phyloP scores from a whole-genome alignment of 2,329 filamentous ascomycete genomes.

The Trichoderma gracile region DNA sequence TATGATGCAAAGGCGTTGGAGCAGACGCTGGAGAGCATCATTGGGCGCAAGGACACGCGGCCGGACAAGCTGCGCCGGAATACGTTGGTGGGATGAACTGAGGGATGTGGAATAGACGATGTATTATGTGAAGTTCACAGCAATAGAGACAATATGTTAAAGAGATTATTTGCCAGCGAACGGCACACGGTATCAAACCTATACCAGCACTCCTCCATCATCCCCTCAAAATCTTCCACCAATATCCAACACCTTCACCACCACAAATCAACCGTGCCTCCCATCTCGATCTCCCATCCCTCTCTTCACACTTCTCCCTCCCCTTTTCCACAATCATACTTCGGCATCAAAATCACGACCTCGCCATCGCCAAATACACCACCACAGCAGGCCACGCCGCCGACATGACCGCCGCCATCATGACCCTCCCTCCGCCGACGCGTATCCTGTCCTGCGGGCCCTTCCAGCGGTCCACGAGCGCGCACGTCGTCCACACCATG shows the following conservation, averaged over 20 bases:
- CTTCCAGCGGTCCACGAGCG: slow-evolving; percentile 47
- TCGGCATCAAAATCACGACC: slow-evolving; percentile 14
- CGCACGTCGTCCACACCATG: slow-evolving; percentile 46
- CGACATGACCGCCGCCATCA: slow-evolving; percentile 39
- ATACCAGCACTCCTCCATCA: neutral
- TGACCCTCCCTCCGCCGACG: slow-evolving; percentile 34
- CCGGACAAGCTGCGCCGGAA: slow-evolving; percentile 47
- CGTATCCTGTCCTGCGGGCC: slow-evolving; percentile 41
- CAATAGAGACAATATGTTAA: neutral
- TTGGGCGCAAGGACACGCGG: slow-evolving; percentile 57
- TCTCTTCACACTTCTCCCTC: neutral
- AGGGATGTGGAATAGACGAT: neutral
- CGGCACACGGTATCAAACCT: slow-evolving; percentile 22
- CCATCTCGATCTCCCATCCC: neutral
- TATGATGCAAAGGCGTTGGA: slow-evolving; percentile 77
- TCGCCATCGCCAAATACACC: slow-evolving; percentile 36
- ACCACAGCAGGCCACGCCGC: slow-evolving; percentile 42
- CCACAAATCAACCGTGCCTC: too few relatives aligned
- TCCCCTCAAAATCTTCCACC: neutral
- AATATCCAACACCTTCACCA: neutral
- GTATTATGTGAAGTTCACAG: slow-evolving; percentile 5
- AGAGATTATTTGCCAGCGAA: neutral
- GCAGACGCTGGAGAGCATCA: slow-evolving; percentile 74
- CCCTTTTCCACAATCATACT: neutral
- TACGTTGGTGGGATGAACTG: slow-evolving; percentile 42